phyloP scores from a whole-genome alignment of 2,329 filamentous ascomycete species.

The Colletotrichum melonis region DNA sequence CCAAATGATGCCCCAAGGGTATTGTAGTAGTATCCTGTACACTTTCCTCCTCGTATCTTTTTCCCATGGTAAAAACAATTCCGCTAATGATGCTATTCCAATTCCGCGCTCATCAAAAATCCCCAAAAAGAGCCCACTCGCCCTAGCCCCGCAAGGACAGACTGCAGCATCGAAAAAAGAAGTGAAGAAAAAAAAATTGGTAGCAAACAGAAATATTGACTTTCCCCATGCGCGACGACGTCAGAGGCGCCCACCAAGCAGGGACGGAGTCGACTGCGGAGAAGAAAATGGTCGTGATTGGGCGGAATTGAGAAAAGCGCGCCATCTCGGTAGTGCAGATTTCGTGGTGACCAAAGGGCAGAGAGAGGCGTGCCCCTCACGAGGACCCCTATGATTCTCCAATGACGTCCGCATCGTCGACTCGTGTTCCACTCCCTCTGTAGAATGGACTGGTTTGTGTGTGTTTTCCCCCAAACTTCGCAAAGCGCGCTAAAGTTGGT shows the following conservation, averaged over 20 bases:
- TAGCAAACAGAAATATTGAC: not conserved
- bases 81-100: conserved; percentile 7
- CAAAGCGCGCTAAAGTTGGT: not conserved
- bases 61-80: not conserved
- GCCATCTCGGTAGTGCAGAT: not conserved
- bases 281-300: not conserved
- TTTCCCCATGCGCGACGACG: conserved; percentile 25
- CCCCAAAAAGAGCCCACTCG: not conserved
- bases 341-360: not conserved
- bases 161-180: not conserved
- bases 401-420: conserved; percentile 25
- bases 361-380: not conserved
- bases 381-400: conserved; percentile 30
- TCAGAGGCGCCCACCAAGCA: conserved; percentile 13
- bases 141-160: not conserved
- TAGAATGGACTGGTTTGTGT: not conserved
- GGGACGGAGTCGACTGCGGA: not conserved
- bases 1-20: not conserved
- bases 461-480: not conserved
- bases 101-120: not conserved
- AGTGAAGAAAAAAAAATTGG: not conserved
- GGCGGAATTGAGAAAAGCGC: not conserved
- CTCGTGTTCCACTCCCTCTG: not conserved
- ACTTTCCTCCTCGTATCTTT: not conserved
- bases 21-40: conserved; percentile 5